Percentiles rank a stretch among this genome's conserved stretches.
These are phyloP conservation scores for Clitopilus passeckerianus DNA, from an alignment of 768 basidiomycete genomes.

Conservation along the genomic window DNA sequence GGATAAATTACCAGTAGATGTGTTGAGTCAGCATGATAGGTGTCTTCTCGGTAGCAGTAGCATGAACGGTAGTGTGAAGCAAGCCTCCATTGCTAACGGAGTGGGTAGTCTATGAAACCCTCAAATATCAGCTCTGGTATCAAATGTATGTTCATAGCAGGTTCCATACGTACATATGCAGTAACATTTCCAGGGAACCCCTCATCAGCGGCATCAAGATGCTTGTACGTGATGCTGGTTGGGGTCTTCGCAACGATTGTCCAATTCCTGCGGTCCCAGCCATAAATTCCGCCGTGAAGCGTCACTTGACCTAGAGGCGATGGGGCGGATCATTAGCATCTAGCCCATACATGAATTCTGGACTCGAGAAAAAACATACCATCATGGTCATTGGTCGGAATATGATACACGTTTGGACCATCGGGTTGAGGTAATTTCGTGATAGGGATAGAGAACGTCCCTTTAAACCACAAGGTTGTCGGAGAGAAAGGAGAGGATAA, in stretches of 20 bases:
- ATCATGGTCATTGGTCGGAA: conserved; percentile 42
- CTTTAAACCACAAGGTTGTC: conserved; percentile 14
- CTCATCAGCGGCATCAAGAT: conserved; percentile 42
- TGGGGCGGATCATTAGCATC: background rate
- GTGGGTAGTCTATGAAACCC: conserved; percentile 33
- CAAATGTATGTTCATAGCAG: background rate
- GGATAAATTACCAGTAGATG: conserved; percentile 33
- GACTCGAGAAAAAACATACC: conserved; percentile 16
- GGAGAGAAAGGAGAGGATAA: background rate
- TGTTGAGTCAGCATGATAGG: conserved; percentile 52
- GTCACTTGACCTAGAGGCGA: background rate
- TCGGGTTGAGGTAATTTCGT: conserved; percentile 33
- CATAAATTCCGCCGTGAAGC: conserved; percentile 34
- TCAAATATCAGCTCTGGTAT: background rate
- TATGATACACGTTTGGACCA: conserved; percentile 37
- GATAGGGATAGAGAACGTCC: conserved; percentile 45
- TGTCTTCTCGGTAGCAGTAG: conserved; percentile 40
- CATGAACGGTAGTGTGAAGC: conserved; percentile 34
- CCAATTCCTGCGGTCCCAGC: conserved; percentile 53
- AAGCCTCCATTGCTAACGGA: conserved; percentile 35
- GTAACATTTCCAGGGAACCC: conserved; percentile 46
- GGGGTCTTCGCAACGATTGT: conserved; percentile 32
- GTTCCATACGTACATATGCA: conserved; percentile 24
- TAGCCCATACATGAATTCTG: background rate
- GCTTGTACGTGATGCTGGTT: conserved; percentile 44